Conservation (phyloP, 208 protist genomes). For the Kentomonas sorsogonicus region DNA sequence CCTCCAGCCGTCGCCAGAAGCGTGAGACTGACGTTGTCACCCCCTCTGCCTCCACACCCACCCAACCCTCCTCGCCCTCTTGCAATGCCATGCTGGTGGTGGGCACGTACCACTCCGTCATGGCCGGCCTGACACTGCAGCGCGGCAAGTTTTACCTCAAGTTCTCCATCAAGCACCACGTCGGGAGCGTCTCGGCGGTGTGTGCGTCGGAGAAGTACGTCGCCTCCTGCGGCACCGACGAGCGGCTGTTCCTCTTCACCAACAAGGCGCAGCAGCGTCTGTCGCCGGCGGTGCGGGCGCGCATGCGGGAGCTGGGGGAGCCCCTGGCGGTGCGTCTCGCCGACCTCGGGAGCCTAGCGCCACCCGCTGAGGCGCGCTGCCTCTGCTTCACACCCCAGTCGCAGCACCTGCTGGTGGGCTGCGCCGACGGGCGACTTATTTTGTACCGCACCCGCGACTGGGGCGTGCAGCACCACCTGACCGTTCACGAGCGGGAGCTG, state of each 20-base stretch:
- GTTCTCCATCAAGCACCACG: constrained; percentile 73
- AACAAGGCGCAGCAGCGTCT: constrained; percentile 51
- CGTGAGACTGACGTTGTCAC: not conserved
- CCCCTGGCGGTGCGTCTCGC: constrained; percentile 38
- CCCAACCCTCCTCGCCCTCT: not conserved
- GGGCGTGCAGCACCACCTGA: constrained; percentile 24
- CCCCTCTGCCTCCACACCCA: not conserved
- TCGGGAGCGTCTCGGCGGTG: constrained; percentile 39
- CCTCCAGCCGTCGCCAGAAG: not conserved
- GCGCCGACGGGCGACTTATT: constrained; percentile 46
- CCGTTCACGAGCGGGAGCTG: constrained; percentile 54
- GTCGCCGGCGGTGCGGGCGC: constrained; percentile 17
- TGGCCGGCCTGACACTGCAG: constrained; percentile 53
- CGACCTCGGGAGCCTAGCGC: constrained; percentile 56
- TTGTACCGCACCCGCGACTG: constrained; percentile 71
- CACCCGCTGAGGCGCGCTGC: constrained; percentile 42
- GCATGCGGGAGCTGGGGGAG: constrained; percentile 31
- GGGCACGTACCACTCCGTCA: constrained; percentile 74
- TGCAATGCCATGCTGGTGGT: constrained; percentile 47
- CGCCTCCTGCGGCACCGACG: constrained; percentile 59
- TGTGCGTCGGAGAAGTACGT: constrained; percentile 42
- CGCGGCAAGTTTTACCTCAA: constrained; percentile 54
- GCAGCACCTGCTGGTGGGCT: constrained; percentile 56
- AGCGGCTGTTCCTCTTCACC: constrained; percentile 73
- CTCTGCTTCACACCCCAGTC: constrained; percentile 28